phyloP scores from a whole-genome alignment of 345 rosid species.

The Isatis tinctoria region DNA sequence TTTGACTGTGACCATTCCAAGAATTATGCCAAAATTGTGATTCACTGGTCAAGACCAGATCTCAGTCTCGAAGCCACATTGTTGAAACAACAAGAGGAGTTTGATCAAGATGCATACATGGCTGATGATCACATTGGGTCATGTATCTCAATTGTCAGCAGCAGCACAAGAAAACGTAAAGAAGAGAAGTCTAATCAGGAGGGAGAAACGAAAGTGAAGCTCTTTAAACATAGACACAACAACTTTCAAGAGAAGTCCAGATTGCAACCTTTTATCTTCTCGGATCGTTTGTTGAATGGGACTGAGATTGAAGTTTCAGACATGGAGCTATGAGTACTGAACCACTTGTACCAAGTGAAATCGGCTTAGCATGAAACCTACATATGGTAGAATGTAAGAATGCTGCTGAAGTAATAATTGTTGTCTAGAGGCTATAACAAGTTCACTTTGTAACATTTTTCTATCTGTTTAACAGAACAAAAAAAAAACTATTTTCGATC shows the following conservation, averaged over 20 bases:
- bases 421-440: constrained; percentile 17
- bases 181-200: constrained; percentile 40
- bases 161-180: constrained; percentile 63
- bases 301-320: constrained; percentile 47
- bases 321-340: constrained; percentile 28
- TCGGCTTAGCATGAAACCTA: neutral
- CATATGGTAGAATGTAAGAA: constrained; percentile 4
- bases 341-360: neutral
- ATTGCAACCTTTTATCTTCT: constrained; percentile 23
- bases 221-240: constrained; percentile 39
- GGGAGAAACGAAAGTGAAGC: constrained; percentile 41
- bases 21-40: constrained; percentile 45
- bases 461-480: neutral
- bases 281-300: constrained; percentile 37
- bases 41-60: constrained; percentile 40
- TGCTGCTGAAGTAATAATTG: constrained; percentile 4
- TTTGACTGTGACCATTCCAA: constrained; percentile 48
- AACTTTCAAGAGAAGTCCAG: constrained; percentile 24
- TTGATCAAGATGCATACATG: constrained; percentile 31
- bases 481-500: neutral
- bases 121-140: constrained; percentile 24
- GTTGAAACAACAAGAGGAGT: neutral
- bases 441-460: neutral
- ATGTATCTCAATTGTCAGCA: constrained; percentile 7
- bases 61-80: constrained; percentile 15